Evolutionary conservation across 805 yeast species (phyloP).

Genomic region (Cyberlindnera suaveolens): DNA sequence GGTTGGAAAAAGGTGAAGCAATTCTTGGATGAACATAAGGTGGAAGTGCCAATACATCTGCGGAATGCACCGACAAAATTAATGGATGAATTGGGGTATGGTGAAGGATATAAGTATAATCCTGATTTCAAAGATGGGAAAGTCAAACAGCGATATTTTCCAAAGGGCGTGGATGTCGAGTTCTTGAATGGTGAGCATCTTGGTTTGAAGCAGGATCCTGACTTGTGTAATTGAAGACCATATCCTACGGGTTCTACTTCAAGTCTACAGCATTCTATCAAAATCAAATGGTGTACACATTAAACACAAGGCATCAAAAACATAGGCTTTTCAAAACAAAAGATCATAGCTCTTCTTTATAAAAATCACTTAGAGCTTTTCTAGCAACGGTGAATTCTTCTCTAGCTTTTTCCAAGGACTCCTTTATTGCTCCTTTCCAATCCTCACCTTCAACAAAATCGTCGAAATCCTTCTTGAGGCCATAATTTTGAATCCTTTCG

Average conservation of each 20-base stretch:
- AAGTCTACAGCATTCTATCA: too few species aligned
- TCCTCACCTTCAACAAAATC: slow-evolving; percentile 20
- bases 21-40: slow-evolving; percentile 44
- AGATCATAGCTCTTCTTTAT: slow-evolving; percentile 28
- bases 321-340: not conserved
- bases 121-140: slow-evolving; percentile 71
- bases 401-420: slow-evolving; percentile 48
- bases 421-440: slow-evolving; percentile 36
- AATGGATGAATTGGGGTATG: slow-evolving; percentile 86
- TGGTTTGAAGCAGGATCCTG: slow-evolving; percentile 42
- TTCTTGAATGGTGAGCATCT: slow-evolving; percentile 50
- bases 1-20: slow-evolving; percentile 68
- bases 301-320: slow-evolving; percentile 2
- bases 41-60: slow-evolving; percentile 67
- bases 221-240: slow-evolving; percentile 18
- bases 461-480: slow-evolving; percentile 35
- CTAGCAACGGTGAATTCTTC: slow-evolving; percentile 45
- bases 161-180: slow-evolving; percentile 45
- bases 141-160: slow-evolving; percentile 73
- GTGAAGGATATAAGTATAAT: slow-evolving; percentile 80
- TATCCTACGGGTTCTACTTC: too few species aligned
- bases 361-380: slow-evolving; percentile 45
- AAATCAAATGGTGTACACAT: too few species aligned
- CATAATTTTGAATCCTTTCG: slow-evolving; percentile 90
- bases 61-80: slow-evolving; percentile 92